Evolutionary conservation across 108 stramenopile species (phyloP).

Genomic region (Cyclotella cryptica): DNA sequence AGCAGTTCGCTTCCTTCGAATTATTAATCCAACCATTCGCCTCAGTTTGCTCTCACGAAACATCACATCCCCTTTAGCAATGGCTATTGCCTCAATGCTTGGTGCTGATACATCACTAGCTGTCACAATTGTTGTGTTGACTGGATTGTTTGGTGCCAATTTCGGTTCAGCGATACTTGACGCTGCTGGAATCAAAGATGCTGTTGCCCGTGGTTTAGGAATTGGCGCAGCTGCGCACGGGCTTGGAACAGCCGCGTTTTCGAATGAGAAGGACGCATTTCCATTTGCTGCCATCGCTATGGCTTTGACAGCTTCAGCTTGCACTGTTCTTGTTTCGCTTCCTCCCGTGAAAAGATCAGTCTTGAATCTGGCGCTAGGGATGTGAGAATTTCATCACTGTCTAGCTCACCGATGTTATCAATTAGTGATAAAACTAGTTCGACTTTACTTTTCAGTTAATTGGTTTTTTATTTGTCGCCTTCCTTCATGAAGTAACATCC

Average conservation of each 20-base stretch:
- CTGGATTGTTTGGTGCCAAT: constrained; percentile 93
- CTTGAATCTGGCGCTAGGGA: constrained; percentile 68
- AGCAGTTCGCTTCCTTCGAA: constrained; percentile 55
- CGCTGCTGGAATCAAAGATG: constrained; percentile 78
- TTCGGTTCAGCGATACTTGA: constrained; percentile 85
- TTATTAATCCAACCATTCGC: constrained; percentile 61
- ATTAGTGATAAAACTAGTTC: too few species aligned
- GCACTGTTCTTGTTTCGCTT: constrained; percentile 75
- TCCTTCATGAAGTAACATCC: too few species aligned
- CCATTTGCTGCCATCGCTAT: constrained; percentile 93
- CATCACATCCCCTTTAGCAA: constrained; percentile 90
- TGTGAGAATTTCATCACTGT: not conserved
- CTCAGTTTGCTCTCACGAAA: constrained; percentile 77
- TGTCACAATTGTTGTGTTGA: constrained; percentile 87
- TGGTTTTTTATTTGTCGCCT: too few species aligned
- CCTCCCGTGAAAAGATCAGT: constrained; percentile 62
- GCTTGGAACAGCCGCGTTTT: constrained; percentile 90
- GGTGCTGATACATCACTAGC: constrained; percentile 86
- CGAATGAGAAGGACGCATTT: constrained; percentile 91
- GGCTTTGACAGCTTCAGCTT: constrained; percentile 83
- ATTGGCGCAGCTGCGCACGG: constrained; percentile 94
- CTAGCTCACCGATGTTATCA: too few species aligned
- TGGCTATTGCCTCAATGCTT: constrained; percentile 87
- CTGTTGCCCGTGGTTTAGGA: constrained; percentile 87
- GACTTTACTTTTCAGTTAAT: too few species aligned